Percentiles rank a stretch among this genome's conserved stretches.
Conservation (phyloP, 1,139 yeast species). For the Sugiyamaella xylanicola region DNA sequence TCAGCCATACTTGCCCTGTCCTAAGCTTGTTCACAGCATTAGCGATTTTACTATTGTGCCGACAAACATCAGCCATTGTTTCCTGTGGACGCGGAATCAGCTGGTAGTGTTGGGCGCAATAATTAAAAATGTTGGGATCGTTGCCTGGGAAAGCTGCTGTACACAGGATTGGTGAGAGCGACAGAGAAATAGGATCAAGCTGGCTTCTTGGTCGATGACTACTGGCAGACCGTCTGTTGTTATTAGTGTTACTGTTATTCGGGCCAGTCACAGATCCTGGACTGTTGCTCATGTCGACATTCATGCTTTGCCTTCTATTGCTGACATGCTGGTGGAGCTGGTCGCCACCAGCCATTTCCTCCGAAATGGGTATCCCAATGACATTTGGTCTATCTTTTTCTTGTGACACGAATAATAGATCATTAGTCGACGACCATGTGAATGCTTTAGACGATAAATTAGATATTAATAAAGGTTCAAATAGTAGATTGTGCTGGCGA, state of each 20-base stretch:
- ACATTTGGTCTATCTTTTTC: slow-evolving; percentile 35
- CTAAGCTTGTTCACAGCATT: slow-evolving; percentile 54
- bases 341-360: background rate
- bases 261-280: slow-evolving; percentile 12
- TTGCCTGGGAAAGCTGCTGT: slow-evolving; percentile 39
- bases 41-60: slow-evolving; percentile 62
- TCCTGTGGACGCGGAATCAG: slow-evolving; percentile 51
- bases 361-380: slow-evolving; percentile 5
- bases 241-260: background rate
- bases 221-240: slow-evolving; percentile 10
- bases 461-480: slow-evolving; percentile 55
- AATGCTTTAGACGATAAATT: slow-evolving; percentile 55
- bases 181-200: slow-evolving; percentile 5
- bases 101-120: slow-evolving; percentile 40
- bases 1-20: slow-evolving; percentile 70
- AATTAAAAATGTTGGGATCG: slow-evolving; percentile 35
- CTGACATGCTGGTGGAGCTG: background rate
- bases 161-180: slow-evolving; percentile 14
- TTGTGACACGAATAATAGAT: slow-evolving; percentile 58
- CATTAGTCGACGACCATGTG: slow-evolving; percentile 59
- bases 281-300: slow-evolving; percentile 6
- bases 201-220: slow-evolving; percentile 12
- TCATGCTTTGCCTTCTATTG: slow-evolving; percentile 9
- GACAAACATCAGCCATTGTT: slow-evolving; percentile 56
- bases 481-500: slow-evolving; percentile 58